Conservation (phyloP, 257 asterid genomes). For the Verbena officinalis region DNA sequence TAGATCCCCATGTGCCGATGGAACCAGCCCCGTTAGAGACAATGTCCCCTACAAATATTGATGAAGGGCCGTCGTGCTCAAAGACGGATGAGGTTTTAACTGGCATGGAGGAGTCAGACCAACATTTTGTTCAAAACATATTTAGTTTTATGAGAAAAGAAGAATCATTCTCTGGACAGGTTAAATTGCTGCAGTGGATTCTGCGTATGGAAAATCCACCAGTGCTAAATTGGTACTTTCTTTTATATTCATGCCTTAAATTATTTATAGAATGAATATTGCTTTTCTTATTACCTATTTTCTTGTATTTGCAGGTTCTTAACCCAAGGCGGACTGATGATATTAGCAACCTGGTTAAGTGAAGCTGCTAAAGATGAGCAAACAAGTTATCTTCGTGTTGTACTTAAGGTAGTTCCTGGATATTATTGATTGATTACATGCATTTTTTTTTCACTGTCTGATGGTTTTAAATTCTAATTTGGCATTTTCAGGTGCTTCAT, state of each 20-base stretch:
- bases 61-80: constrained; percentile 65
- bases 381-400: constrained; percentile 66
- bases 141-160: constrained; percentile 82
- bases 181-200: constrained; percentile 86
- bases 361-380: constrained; percentile 95
- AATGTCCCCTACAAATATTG: constrained; percentile 50
- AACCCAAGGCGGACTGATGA: constrained; percentile 82
- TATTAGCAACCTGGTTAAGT: constrained; percentile 93
- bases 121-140: constrained; percentile 62
- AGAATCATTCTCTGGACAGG: constrained; percentile 88
- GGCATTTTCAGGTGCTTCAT: constrained; percentile 68
- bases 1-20: constrained; percentile 45
- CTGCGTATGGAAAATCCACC: constrained; percentile 68
- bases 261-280: constrained; percentile 18
- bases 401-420: constrained; percentile 63
- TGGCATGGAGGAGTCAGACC: constrained; percentile 64
- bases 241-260: constrained; percentile 20
- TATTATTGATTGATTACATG: constrained; percentile 6
- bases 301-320: constrained; percentile 66
- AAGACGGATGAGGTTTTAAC: constrained; percentile 53
- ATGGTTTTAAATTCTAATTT: constrained; percentile 28
- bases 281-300: constrained; percentile 22
- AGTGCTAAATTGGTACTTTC: constrained; percentile 69
- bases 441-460: constrained; percentile 10
- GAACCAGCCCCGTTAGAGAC: constrained; percentile 69